phyloP scores from a whole-genome alignment of 352 stramenopile species.

The Phytophthora pinifolia region DNA sequence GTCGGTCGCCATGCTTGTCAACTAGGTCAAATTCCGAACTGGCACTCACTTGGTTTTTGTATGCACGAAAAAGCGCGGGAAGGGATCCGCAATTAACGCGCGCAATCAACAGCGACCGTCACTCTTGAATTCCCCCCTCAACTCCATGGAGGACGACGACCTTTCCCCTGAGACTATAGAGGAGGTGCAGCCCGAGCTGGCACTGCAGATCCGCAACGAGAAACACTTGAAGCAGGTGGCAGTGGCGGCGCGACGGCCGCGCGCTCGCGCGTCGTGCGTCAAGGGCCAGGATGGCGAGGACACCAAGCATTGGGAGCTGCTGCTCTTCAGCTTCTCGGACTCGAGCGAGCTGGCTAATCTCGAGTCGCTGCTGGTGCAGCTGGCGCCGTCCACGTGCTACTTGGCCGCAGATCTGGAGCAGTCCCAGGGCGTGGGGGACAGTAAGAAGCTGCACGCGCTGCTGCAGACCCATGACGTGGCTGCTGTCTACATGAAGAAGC shows the following conservation, averaged over 20 bases:
- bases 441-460: conserved; percentile 81
- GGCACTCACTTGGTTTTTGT: neutral
- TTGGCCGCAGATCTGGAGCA: conserved; percentile 59
- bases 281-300: conserved; percentile 71
- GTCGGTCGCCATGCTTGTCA: conserved; percentile 14
- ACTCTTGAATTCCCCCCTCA: conserved; percentile 11
- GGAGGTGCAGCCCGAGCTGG: conserved; percentile 57
- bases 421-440: conserved; percentile 63
- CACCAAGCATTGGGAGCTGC: conserved; percentile 83
- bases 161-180: conserved; percentile 15
- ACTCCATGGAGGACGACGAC: conserved; percentile 43
- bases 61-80: conserved; percentile 29
- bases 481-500: conserved; percentile 69
- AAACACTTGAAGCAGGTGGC: conserved; percentile 85
- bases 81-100: conserved; percentile 7
- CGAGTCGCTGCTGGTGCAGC: conserved; percentile 82
- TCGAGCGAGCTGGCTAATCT: conserved; percentile 83
- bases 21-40: conserved; percentile 7
- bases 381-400: conserved; percentile 76
- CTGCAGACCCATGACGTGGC: conserved; percentile 65
- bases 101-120: conserved; percentile 6
- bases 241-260: conserved; percentile 71
- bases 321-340: conserved; percentile 82
- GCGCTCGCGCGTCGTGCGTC: conserved; percentile 71
- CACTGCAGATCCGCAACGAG: conserved; percentile 76